Evolutionary conservation across 306 rosid species (phyloP).

Genomic region (Mimosa pudica): DNA sequence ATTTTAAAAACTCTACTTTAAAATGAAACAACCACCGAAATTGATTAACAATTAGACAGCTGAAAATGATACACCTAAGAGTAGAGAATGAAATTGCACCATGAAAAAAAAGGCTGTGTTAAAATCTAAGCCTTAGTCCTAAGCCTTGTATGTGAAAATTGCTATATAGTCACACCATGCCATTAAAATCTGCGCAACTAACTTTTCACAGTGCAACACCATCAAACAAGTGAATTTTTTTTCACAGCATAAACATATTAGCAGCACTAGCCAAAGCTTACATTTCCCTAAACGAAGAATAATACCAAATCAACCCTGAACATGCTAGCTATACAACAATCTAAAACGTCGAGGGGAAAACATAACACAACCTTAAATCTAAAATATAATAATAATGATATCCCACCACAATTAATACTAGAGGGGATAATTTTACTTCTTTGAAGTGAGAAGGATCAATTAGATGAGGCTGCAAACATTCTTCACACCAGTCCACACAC

Average conservation of each 20-base stretch:
- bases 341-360: constrained; percentile 8
- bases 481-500: constrained; percentile 27
- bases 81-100: background rate
- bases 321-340: constrained; percentile 47
- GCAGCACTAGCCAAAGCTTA: constrained; percentile 48
- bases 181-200: background rate
- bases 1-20: background rate
- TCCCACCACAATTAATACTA: constrained; percentile 46
- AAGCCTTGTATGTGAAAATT: background rate
- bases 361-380: constrained; percentile 42
- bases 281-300: constrained; percentile 46
- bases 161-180: background rate
- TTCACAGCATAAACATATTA: constrained; percentile 53
- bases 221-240: constrained; percentile 42
- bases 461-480: constrained; percentile 35
- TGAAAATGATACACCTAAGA: background rate
- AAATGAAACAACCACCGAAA: background rate
- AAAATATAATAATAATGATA: constrained; percentile 24
- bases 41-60: background rate
- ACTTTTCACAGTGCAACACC: constrained; percentile 39
- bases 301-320: constrained; percentile 37
- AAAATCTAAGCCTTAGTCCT: background rate
- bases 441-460: constrained; percentile 29
- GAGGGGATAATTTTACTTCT: constrained; percentile 48
- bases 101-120: background rate